phyloP scores from a whole-genome alignment of 805 yeast species.

The Lachancea fermentati region DNA sequence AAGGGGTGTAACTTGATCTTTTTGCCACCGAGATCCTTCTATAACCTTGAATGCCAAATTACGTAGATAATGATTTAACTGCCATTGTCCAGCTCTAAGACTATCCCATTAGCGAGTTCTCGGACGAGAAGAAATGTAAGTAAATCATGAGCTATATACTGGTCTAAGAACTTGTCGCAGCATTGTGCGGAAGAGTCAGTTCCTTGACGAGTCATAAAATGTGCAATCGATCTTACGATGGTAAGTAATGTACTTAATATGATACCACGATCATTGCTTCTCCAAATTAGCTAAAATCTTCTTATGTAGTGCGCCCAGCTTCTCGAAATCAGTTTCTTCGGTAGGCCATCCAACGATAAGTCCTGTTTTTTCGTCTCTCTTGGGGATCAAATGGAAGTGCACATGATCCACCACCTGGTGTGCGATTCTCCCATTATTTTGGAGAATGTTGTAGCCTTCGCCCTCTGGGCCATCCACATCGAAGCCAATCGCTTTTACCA shows the following conservation, averaged over 20 bases:
- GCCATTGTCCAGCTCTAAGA: not conserved
- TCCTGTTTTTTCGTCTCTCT: conserved; percentile 67
- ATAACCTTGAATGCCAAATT: not conserved
- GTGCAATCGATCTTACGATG: too few relatives aligned
- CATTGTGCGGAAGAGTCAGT: too few relatives aligned
- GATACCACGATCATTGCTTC: too few relatives aligned
- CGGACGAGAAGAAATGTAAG: not conserved
- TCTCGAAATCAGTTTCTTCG: conserved; percentile 66
- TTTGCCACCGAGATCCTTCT: conserved; percentile 9
- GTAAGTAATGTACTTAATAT: too few relatives aligned
- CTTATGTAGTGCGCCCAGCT: conserved; percentile 62
- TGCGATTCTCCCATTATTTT: conserved; percentile 91
- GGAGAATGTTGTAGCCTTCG: conserved; percentile 77
- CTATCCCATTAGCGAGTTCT: not conserved
- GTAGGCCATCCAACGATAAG: conserved; percentile 95
- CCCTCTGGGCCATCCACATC: conserved; percentile 56
- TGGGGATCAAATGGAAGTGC: conserved; percentile 95
- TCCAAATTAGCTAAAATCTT: conserved; percentile 45
- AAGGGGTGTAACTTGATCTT: conserved; percentile 2
- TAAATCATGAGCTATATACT: too few relatives aligned
- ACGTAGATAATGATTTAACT: not conserved
- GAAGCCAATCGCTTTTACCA: conserved; percentile 66
- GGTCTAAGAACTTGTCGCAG: too few relatives aligned
- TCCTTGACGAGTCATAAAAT: too few relatives aligned
- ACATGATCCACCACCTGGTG: conserved; percentile 96